phyloP scores from a whole-genome alignment of 2,329 filamentous ascomycete genomes.

The Cadophora malorum region DNA sequence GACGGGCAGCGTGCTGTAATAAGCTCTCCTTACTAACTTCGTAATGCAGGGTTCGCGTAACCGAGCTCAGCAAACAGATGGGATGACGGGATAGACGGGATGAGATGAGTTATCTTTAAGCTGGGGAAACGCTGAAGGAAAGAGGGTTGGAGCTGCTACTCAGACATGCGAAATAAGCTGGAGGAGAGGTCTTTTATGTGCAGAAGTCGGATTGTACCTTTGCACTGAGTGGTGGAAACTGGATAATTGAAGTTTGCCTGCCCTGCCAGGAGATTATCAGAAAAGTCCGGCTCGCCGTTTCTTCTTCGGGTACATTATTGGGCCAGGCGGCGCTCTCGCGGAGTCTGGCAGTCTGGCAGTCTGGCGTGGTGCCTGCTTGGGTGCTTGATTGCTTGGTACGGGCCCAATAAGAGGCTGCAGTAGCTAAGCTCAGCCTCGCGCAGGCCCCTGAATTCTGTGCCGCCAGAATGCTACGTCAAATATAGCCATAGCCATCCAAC shows the following conservation, averaged over 20 bases:
- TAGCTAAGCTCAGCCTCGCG: background rate
- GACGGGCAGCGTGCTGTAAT: background rate
- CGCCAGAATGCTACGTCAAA: too few species aligned
- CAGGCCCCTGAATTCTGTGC: background rate
- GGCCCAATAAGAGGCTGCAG: slow-evolving; percentile 2
- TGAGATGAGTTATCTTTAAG: background rate
- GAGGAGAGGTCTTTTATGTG: background rate
- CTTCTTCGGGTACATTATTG: background rate
- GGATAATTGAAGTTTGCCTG: slow-evolving; percentile 2
- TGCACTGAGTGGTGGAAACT: background rate
- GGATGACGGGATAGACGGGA: too few species aligned
- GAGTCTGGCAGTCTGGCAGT: background rate
- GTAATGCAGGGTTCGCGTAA: background rate
- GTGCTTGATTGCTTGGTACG: too few species aligned
- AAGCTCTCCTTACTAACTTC: background rate
- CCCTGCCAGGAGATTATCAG: background rate
- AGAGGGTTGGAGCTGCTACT: too few species aligned
- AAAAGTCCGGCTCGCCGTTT: slow-evolving; percentile 2
- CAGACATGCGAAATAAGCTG: background rate
- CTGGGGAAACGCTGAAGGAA: background rate
- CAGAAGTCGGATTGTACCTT: background rate
- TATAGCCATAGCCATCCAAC: too few species aligned
- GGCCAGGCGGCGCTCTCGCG: too few species aligned
- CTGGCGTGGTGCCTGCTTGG: too few species aligned
- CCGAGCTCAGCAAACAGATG: background rate